Evolutionary conservation across 306 rosid species (phyloP), one percentile per base, ranked within the genome.

Genomic region (Sophora flavescens): DNA sequence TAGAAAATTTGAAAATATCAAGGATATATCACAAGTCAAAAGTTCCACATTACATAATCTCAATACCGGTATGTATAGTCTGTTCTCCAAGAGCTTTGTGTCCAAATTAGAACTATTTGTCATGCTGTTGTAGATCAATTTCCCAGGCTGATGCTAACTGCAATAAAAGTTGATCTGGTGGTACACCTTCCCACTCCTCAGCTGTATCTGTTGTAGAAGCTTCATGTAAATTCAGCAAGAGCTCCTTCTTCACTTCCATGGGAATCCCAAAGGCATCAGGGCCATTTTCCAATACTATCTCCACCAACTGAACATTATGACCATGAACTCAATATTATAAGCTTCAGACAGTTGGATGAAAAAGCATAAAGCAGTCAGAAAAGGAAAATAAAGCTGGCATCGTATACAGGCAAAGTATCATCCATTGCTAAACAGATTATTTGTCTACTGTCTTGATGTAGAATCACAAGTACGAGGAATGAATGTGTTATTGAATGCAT

Each of bases 81-180:
- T 72, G 82, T 10, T 54, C 41, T 63, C 33, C 28, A 15, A 3
- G 18, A 64, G 10, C 71, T 47, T 12, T 47, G 52, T 47, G 52
- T 47, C 15, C 13, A 44, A 44, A 47, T 47, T 4, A 13, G 52
- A 47, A 47, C 52, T 84, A 84, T 82, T 90, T 86, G 85, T 88
- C 92, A 82, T 82, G 89, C 65, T 86, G 97, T 75, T 89, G 93
- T 54, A 83, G 71, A 86, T 90, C 93, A 75, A 92, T 92, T 76
- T 85, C 91, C 99, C 97, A 95, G 57, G 92, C 86, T 63, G 96
- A 87, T 14, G 99, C 99, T 75, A 95, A 77, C 78, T 95, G 99
- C 79, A 91, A 83, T 69, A 89, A 56, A 60, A 95, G 93, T 68
- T 95, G 97, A 73, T 90, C 91, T 7, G 99, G 93, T 30, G 72